phyloP scores from a whole-genome alignment of 2,329 filamentous ascomycete genomes.

The Teratosphaeriaceae sp. region DNA sequence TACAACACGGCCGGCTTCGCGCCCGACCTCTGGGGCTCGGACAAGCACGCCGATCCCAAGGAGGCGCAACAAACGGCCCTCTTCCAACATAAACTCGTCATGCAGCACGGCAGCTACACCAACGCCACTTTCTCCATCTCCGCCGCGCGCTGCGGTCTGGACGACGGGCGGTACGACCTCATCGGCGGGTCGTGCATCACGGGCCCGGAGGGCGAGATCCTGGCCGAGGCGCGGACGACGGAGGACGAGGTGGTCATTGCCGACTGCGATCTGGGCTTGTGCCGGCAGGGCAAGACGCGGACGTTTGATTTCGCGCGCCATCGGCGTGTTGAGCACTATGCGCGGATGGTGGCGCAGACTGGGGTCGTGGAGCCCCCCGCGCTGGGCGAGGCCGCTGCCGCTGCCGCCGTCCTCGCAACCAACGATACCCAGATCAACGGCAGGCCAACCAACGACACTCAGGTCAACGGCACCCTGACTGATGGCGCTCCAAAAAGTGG shows the following conservation, averaged over 20 bases:
- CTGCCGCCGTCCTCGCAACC: too few species aligned
- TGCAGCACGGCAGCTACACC: conserved; percentile 46
- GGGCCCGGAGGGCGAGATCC: conserved; percentile 40
- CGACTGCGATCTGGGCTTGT: conserved; percentile 42
- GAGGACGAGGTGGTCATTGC: conserved; percentile 45
- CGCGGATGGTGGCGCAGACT: conserved; percentile 31
- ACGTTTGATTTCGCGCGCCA: conserved; percentile 39
- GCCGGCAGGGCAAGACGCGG: conserved; percentile 38
- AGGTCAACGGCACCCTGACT: not conserved
- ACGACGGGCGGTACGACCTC: conserved; percentile 42
- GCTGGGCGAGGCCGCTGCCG: conserved; percentile 2
- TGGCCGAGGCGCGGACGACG: conserved; percentile 41
- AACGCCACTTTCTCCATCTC: conserved; percentile 46
- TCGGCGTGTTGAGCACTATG: conserved; percentile 37
- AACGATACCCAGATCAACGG: too few species aligned
- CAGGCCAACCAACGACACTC: not conserved
- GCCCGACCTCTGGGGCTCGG: conserved; percentile 37
- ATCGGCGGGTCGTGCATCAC: conserved; percentile 44
- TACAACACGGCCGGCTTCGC: conserved; percentile 48
- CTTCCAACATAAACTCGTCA: conserved; percentile 45
- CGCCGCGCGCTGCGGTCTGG: conserved; percentile 44
- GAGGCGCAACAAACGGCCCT: conserved; percentile 42
- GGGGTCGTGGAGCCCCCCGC: conserved; percentile 29
- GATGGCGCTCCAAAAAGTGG: too few species aligned
- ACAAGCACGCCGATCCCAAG: conserved; percentile 33